A percentile compares a stretch with the other conserved stretches of the same genome.
Evolutionary conservation across 345 rosid genomes (phyloP).

Genomic region (Pistacia atlantica): DNA sequence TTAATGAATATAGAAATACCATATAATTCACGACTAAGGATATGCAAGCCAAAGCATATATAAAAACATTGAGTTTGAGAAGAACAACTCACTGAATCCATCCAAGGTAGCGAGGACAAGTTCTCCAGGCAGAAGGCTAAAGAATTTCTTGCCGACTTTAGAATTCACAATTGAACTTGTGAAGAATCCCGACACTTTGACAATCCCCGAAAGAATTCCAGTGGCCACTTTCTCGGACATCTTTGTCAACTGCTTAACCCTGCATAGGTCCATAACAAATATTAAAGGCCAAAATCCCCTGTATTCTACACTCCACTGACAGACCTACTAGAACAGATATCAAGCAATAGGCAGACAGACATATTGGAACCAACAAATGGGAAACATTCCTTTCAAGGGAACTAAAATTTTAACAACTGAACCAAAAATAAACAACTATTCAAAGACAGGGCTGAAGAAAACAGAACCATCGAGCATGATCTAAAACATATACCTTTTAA

Average conservation of each 20-base stretch:
- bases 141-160: slow-evolving; percentile 78
- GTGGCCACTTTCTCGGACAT: slow-evolving; percentile 78
- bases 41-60: background rate
- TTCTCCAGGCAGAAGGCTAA: slow-evolving; percentile 85
- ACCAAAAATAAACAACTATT: background rate
- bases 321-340: background rate
- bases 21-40: background rate
- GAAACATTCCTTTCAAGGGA: background rate
- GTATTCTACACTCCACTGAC: background rate
- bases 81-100: slow-evolving; percentile 79
- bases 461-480: background rate
- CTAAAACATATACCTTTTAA: slow-evolving; percentile 48
- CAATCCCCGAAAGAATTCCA: slow-evolving; percentile 83
- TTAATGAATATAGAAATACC: background rate
- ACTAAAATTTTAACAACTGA: background rate
- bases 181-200: slow-evolving; percentile 74
- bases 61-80: background rate
- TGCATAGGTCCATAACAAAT: slow-evolving; percentile 19
- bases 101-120: slow-evolving; percentile 91
- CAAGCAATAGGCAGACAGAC: background rate
- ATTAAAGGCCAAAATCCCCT: background rate
- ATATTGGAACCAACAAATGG: background rate
- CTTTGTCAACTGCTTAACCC: slow-evolving; percentile 86
- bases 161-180: slow-evolving; percentile 85
- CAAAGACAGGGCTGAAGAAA: background rate